These are phyloP conservation scores for Phytophthora pistaciae DNA, from an alignment of 352 stramenopile genomes.

Conservation along the genomic window DNA sequence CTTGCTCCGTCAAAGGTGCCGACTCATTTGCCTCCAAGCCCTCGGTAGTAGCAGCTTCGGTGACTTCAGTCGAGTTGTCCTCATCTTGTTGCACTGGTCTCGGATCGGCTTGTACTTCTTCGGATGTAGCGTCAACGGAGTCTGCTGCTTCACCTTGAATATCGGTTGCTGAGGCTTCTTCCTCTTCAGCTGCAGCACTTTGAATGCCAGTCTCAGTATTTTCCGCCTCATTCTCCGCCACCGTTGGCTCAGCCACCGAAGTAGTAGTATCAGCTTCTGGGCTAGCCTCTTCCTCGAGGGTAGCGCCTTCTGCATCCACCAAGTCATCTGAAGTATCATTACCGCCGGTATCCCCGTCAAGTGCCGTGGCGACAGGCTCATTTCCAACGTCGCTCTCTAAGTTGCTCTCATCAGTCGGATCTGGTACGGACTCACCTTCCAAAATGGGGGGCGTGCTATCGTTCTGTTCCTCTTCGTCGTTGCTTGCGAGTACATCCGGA, in stretches of 20 bases:
- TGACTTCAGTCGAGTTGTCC: background rate
- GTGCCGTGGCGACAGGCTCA: background rate
- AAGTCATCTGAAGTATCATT: background rate
- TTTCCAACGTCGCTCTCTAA: background rate
- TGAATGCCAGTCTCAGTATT: conserved; percentile 1
- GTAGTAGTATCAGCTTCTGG: background rate
- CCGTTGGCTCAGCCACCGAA: conserved; percentile 1
- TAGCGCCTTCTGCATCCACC: background rate
- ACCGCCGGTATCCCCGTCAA: background rate
- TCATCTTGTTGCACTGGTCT: conserved; percentile 9
- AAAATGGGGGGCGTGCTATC: background rate
- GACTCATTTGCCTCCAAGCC: background rate
- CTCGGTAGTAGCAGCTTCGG: background rate
- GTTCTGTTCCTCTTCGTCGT: conserved; percentile 1
- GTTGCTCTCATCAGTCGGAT: background rate
- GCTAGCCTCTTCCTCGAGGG: background rate
- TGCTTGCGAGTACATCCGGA: background rate
- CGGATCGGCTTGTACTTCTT: conserved; percentile 1
- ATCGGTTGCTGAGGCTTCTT: background rate
- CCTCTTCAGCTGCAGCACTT: conserved; percentile 6
- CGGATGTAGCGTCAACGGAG: background rate
- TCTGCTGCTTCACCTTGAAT: background rate
- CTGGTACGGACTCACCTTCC: background rate
- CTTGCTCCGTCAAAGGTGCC: conserved; percentile 5
- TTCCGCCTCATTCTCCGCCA: background rate